These are phyloP conservation scores for Syzygium aqueum DNA, from an alignment of 345 rosid species.

Conservation along the genomic window DNA sequence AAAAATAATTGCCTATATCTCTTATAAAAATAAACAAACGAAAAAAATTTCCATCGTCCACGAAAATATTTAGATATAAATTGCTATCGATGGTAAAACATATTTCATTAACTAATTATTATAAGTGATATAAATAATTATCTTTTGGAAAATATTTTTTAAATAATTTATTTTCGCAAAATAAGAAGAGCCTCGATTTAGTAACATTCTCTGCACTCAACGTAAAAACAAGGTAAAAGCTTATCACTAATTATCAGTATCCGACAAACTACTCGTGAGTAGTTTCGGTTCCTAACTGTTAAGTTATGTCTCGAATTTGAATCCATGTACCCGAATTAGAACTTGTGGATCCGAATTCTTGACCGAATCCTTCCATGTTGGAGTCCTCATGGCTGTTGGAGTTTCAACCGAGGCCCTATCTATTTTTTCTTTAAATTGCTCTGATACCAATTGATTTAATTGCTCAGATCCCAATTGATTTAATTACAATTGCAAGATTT, in stretches of 20 bases:
- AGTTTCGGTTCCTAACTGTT: neutral
- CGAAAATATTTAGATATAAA: neutral
- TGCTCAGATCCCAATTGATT: neutral
- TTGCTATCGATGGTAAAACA: rapidly evolving
- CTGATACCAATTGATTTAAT: too few relatives aligned
- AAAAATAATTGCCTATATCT: rapidly evolving
- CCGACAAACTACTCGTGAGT: neutral
- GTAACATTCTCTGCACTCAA: rapidly evolving
- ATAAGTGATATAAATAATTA: neutral
- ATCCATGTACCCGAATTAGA: rapidly evolving
- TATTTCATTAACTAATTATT: neutral
- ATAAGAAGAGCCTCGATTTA: rapidly evolving
- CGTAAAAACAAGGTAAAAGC: neutral
- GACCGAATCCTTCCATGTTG: neutral
- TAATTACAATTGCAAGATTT: neutral
- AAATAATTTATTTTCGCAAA: neutral
- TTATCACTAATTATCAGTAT: neutral
- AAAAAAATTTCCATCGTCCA: neutral
- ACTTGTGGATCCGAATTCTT: neutral
- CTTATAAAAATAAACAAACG: neutral
- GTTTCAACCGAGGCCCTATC: neutral
- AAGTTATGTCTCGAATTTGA: neutral
- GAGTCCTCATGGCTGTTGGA: neutral
- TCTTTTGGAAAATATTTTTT: neutral
- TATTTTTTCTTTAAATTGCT: neutral